Base-by-base conservation (phyloP, 495 filamentous ascomycete species). In the Friedmanniomyces simplex region DNA sequence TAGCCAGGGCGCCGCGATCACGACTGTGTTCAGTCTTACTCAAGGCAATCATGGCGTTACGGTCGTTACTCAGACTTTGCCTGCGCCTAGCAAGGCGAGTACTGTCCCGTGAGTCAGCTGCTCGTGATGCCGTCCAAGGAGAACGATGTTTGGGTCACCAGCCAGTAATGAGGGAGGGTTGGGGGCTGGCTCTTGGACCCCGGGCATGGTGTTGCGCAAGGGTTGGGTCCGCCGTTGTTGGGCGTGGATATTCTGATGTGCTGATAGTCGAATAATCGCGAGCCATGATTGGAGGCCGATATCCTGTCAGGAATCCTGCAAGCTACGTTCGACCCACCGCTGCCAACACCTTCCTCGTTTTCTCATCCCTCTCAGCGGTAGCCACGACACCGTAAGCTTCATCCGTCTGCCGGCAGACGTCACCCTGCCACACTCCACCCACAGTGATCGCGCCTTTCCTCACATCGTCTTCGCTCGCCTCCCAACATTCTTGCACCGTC, bases 401-500 rank as follows among this genome's bases (percentile, higher is more conserved):
- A 18, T 65, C 58, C 25, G 67, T 54, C 54, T 69, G 55, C 41
- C 42, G 32, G 47, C 65, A 69, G 14, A 70, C 56, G 20, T 57
- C 52, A 37, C 66, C 56, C 58, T 73, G 64, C 73, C 72, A 67
- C 56, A 65, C 60, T 48, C 71, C 62, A 5, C 75, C 67, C 53
- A 67, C 75, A 36, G 52, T 67, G 0, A 77, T 79, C 39, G 68
- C 51, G 11, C 25, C 36, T 25, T 57, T 57, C 37, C 52, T 39
- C 25, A 63, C 41, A 42, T 57, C 57, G 36, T 50, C 36, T 24
- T 55, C 61, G 36, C 52, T 56, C 30, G 75, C 74, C 42, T 76
- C 71, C 80, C 80, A 82, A 54, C 76, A 77, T 28, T 68, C 72
- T 59, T 78, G 73, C 57, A 82, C 72, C 7, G 80, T 82, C 12